Conservation (phyloP, 495 filamentous ascomycete genomes). For the Penicillium malachiteum region DNA sequence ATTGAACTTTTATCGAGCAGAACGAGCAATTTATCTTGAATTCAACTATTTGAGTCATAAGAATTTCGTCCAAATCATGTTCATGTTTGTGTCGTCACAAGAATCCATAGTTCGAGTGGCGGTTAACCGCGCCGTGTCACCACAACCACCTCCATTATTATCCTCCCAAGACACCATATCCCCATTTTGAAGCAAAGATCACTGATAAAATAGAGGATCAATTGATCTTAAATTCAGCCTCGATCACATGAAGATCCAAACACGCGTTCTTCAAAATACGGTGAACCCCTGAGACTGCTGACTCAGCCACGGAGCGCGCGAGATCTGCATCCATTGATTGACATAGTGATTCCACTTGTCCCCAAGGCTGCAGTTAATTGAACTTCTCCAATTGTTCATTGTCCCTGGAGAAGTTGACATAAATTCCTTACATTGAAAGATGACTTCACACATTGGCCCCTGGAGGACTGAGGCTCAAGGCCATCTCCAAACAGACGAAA, state of each 20-base stretch:
- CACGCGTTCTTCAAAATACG: constrained; percentile 22
- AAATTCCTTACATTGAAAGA: too few relatives aligned
- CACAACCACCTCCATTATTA: neutral
- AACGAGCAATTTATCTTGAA: too few relatives aligned
- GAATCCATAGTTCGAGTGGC: too few relatives aligned
- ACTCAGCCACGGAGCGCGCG: constrained; percentile 23
- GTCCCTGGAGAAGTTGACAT: neutral
- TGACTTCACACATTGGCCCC: constrained; percentile 39
- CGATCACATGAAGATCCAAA: neutral
- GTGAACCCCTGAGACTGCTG: constrained; percentile 24
- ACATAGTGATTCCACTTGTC: neutral
- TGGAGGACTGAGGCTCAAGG: constrained; percentile 44
- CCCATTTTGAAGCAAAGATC: too few relatives aligned
- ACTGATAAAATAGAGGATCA: too few relatives aligned
- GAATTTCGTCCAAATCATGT: too few relatives aligned
- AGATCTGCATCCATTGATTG: constrained; percentile 2
- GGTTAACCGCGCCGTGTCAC: neutral
- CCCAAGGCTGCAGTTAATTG: neutral
- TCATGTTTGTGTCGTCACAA: too few relatives aligned
- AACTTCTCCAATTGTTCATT: neutral
- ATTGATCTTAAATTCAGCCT: too few relatives aligned
- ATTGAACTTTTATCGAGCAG: too few relatives aligned
- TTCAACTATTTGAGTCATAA: too few relatives aligned
- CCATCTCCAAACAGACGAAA: constrained; percentile 36
- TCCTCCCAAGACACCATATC: neutral